These are phyloP conservation scores for Chytriomyces sp. DNA, from an alignment of 192 early-diverging fungal genomes.

Conservation along the genomic window DNA sequence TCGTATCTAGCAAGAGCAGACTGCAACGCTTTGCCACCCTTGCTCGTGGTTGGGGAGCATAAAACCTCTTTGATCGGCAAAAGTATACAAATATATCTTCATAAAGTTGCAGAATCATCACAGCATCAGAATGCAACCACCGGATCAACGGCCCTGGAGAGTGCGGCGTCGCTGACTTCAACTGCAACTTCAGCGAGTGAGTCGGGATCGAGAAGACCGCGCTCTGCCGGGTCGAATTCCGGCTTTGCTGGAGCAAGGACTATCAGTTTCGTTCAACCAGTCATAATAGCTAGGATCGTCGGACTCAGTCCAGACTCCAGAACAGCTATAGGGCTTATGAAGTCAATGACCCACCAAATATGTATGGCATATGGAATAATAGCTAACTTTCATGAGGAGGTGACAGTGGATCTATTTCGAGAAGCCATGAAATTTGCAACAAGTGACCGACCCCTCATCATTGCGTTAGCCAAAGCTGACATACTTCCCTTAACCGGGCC, in stretches of 20 bases:
- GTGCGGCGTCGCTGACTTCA: background rate
- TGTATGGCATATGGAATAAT: constrained; percentile 16
- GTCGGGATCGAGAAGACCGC: background rate
- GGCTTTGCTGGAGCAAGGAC: background rate
- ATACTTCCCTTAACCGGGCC: background rate
- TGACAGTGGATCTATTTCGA: constrained; percentile 23
- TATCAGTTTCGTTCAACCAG: constrained; percentile 3
- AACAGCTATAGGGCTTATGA: background rate
- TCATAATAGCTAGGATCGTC: constrained; percentile 17
- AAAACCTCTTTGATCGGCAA: constrained; percentile 26
- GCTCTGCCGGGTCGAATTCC: background rate
- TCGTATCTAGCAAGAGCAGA: constrained; percentile 8
- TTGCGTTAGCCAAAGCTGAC: constrained; percentile 21
- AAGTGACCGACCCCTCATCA: constrained; percentile 13
- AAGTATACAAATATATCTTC: constrained; percentile 9
- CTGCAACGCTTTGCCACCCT: constrained; percentile 9
- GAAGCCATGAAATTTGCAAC: constrained; percentile 13
- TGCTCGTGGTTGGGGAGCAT: constrained; percentile 16
- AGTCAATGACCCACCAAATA: constrained; percentile 28
- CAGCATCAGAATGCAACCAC: background rate
- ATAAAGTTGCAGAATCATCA: background rate
- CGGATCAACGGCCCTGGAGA: background rate
- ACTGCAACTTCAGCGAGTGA: constrained; percentile 6
- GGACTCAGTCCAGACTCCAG: constrained; percentile 19
- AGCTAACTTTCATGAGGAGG: background rate